Percentiles rank a stretch among this genome's conserved stretches.
Evolutionary conservation across 1,284 basidiomycete species (phyloP).

Genomic region (Puccinia horiana): DNA sequence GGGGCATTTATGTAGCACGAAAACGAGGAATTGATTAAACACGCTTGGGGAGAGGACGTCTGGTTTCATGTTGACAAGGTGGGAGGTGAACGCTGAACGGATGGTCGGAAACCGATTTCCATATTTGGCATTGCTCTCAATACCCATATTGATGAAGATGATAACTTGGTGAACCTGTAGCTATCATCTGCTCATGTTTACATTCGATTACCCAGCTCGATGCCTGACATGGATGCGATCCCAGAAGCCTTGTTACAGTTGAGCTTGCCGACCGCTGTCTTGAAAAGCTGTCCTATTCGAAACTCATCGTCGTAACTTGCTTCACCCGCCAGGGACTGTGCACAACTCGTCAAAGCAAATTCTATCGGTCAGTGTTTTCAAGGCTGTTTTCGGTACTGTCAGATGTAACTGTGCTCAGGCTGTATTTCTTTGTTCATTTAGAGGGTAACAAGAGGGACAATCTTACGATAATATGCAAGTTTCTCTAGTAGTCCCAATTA

Average conservation of each 20-base stretch:
- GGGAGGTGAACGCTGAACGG: not conserved
- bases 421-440: conserved; percentile 2
- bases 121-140: not conserved
- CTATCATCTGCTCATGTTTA: conserved; percentile 64
- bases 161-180: conserved; percentile 58
- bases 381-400: not conserved
- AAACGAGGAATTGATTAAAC: conserved; percentile 93
- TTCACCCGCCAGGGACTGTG: conserved; percentile 66
- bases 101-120: not conserved
- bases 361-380: conserved; percentile 81
- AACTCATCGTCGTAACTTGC: not conserved
- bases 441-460: conserved; percentile 91
- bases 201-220: conserved; percentile 75
- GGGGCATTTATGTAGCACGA: conserved; percentile 36
- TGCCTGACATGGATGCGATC: conserved; percentile 76
- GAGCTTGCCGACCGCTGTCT: not conserved
- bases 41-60: conserved; percentile 68
- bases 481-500: conserved; percentile 18
- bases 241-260: conserved; percentile 71
- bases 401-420: not conserved
- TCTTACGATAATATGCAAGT: conserved; percentile 89
- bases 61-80: conserved; percentile 67
- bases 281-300: not conserved
- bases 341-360: conserved; percentile 95
- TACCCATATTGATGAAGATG: conserved; percentile 68